Conservation (phyloP, 2,329 filamentous ascomycete species). For the Sporothrix brunneoviolacea region DNA sequence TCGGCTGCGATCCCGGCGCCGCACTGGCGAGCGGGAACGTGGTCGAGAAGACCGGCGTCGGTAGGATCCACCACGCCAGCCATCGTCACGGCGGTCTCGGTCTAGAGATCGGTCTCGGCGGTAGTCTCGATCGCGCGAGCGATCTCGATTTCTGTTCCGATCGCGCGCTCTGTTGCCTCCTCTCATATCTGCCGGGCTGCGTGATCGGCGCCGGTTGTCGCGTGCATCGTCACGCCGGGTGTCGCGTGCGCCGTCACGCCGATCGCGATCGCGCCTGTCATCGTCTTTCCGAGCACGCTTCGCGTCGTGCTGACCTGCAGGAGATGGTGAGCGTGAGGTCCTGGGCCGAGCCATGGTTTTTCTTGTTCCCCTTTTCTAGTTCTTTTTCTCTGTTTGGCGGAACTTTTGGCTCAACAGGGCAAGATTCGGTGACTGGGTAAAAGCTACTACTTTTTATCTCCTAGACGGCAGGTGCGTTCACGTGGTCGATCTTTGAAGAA, state of each 20-base stretch:
- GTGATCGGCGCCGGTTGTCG: conserved; percentile 51
- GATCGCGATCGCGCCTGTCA: conserved; percentile 46
- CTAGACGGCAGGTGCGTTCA: neutral
- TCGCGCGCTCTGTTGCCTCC: conserved; percentile 47
- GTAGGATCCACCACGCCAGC: conserved; percentile 46
- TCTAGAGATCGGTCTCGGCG: conserved; percentile 15
- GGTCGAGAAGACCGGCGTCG: conserved; percentile 57
- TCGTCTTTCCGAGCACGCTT: conserved; percentile 60
- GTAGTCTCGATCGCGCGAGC: conserved; percentile 14
- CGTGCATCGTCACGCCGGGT: conserved; percentile 45
- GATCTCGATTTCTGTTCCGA: conserved; percentile 13
- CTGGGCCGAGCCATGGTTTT: conserved; percentile 54
- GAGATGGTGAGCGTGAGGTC: conserved; percentile 82
- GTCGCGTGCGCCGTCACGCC: conserved; percentile 44
- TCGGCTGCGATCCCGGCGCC: conserved; percentile 55
- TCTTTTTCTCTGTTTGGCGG: neutral
- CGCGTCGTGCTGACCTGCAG: conserved; percentile 73
- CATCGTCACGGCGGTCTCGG: conserved; percentile 50
- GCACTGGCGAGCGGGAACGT: conserved; percentile 52
- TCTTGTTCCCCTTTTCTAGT: conserved; percentile 19
- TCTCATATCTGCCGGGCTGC: conserved; percentile 57
- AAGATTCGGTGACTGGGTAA: neutral
- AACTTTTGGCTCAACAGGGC: neutral
- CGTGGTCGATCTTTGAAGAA: neutral
- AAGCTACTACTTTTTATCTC: conserved; percentile 1